Percentiles rank a stretch among this genome's conserved stretches.
These are phyloP conservation scores for Fennellomyces sp. DNA, from an alignment of 371 early-diverging fungal genomes.

Conservation along the genomic window DNA sequence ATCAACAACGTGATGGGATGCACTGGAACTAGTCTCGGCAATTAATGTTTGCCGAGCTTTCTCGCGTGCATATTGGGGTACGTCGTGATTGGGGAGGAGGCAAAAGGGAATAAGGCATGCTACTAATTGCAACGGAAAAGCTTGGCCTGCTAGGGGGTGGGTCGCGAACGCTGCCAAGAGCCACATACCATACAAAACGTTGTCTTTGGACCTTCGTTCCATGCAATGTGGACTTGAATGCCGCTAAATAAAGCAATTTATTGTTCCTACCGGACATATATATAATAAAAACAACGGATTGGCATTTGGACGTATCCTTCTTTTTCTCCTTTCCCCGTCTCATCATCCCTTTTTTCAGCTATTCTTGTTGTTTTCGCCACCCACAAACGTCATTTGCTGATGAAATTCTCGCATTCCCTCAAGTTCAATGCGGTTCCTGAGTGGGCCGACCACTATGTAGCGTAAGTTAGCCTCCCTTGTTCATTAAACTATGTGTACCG, in stretches of 20 bases:
- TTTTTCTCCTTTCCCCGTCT: constrained; percentile 7
- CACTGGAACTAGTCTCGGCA: too few species aligned
- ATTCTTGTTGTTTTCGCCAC: constrained; percentile 10
- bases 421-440: constrained; percentile 16
- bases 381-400: background rate
- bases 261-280: background rate
- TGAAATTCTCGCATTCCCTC: constrained; percentile 17
- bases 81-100: too few species aligned
- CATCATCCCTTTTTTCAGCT: background rate
- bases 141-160: too few species aligned
- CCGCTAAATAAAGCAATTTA: background rate
- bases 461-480: constrained; percentile 18
- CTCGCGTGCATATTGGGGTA: too few species aligned
- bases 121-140: too few species aligned
- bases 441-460: constrained; percentile 16
- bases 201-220: too few species aligned
- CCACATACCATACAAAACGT: too few species aligned
- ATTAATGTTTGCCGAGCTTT: too few species aligned
- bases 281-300: constrained; percentile 5
- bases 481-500: too few species aligned
- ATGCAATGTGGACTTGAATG: background rate
- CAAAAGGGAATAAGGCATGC: too few species aligned
- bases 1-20: too few species aligned
- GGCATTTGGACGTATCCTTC: constrained; percentile 3
- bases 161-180: too few species aligned